Evolutionary conservation across 2,329 filamentous ascomycete genomes (phyloP), one percentile per base, ranked within the genome.

Genomic region (Phyllosticta capitalensis): DNA sequence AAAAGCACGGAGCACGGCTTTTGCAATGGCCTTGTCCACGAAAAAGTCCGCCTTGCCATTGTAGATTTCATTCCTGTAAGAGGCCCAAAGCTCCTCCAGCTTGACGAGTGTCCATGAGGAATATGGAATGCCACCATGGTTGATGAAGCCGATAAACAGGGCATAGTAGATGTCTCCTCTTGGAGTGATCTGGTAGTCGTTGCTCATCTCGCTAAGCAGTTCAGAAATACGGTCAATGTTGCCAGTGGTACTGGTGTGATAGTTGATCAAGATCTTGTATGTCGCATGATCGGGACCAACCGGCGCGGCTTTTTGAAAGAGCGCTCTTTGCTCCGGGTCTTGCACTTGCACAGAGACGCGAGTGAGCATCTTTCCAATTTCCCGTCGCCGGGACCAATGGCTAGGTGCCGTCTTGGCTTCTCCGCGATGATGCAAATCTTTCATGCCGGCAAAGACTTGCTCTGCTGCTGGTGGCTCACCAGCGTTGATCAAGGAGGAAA

Each of bases 361-460:
- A 26, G 78, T 72, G 19, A 85, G 74, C 9, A 80, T 63, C 3
- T 75, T 71, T n/a, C 76, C 77, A 0, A 84, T 69, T 9, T 68
- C 62, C 54, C 75, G 74, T 9, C 69, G 67, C 4, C 72, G 69
- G 58, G 72, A 68, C 77, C 78, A 79, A 55, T 73, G 66, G 61
- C 65, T 65, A 21, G 72, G 72, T 50, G 69, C 9, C 9, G 17
- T 26, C 17, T 48, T 70, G 10, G 73, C 63, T 6, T 63, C 61
- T 57, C 64, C 22, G 10, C 26, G 55, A 59, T 54, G 69, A 60
- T 85, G 78, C 26, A 83, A 76, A 1, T 74, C 74, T 71, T 91
- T 92, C 92, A 99, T 97, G 62, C 86, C 85, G 60, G 84, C 77
- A 67, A 96, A 96, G 10, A 96, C 83, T 61, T 87, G 81, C 65